A percentile compares a stretch with the other conserved stretches of the same genome.
phyloP scores from a whole-genome alignment of 2,329 filamentous ascomycete genomes.

The Arthrinium phaeospermum region DNA sequence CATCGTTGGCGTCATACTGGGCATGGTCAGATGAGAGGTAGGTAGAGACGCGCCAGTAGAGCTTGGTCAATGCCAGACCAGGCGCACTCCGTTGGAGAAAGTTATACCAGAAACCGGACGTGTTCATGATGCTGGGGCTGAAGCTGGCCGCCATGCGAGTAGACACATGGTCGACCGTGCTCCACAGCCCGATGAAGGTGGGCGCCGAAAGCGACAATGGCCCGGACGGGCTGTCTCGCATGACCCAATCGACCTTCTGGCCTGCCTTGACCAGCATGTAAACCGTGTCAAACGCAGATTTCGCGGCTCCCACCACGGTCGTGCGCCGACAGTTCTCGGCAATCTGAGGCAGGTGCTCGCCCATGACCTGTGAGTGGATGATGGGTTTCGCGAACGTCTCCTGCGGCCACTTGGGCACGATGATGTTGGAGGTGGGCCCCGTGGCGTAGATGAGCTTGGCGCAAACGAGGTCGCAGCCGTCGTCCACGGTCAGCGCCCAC shows the following conservation, averaged over 20 bases:
- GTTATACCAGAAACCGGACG: constrained; percentile 31
- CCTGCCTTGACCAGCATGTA: constrained; percentile 33
- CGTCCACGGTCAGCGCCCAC: background rate
- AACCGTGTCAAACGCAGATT: constrained; percentile 36
- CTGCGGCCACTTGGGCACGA: background rate
- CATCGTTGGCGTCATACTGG: no score
- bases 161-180: constrained; percentile 35
- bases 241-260: constrained; percentile 35
- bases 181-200: constrained; percentile 33
- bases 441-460: background rate
- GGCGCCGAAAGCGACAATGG: constrained; percentile 37
- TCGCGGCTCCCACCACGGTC: constrained; percentile 34
- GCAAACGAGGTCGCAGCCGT: background rate
- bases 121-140: constrained; percentile 39
- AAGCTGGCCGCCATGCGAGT: constrained; percentile 35
- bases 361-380: constrained; percentile 33
- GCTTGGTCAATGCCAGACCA: constrained; percentile 23
- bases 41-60: constrained; percentile 28
- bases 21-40: no score
- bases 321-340: constrained; percentile 24
- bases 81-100: constrained; percentile 33
- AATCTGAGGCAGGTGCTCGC: constrained; percentile 27
- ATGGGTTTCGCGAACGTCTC: constrained; percentile 25
- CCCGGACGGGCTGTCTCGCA: constrained; percentile 33
- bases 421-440: background rate